A percentile compares a stretch with the other conserved stretches of the same genome.
These are phyloP conservation scores for Cyclospora cayetanensis DNA, from an alignment of 169 alveolate genomes.

Conservation along the genomic window DNA sequence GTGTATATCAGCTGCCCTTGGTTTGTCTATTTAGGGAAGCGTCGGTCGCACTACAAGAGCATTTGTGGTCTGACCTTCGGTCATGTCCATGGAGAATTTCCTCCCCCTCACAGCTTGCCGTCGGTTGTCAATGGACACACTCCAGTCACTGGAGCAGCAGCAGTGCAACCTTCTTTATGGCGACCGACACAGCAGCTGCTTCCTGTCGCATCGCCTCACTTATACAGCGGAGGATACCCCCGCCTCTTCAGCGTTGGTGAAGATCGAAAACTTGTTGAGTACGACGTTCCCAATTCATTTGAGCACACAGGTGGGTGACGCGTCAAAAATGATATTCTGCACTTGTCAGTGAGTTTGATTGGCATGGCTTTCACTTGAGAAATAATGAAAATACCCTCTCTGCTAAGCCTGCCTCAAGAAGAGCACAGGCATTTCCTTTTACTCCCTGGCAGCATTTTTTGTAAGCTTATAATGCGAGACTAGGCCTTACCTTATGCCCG, in stretches of 20 bases:
- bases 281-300: constrained; percentile 60
- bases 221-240: constrained; percentile 6
- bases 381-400: neutral
- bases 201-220: constrained; percentile 32
- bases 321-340: neutral
- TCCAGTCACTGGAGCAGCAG: constrained; percentile 16
- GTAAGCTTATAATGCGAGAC: neutral
- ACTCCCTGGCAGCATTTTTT: neutral
- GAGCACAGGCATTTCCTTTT: neutral
- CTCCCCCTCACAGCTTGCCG: neutral
- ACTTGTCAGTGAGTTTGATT: neutral
- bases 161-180: constrained; percentile 17
- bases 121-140: neutral
- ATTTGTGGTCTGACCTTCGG: constrained; percentile 70
- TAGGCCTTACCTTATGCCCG: neutral
- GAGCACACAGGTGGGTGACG: constrained; percentile 64
- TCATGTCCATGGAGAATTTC: constrained; percentile 15
- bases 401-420: neutral
- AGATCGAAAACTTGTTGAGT: constrained; percentile 72
- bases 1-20: neutral
- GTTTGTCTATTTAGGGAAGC: constrained; percentile 56
- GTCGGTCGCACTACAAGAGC: constrained; percentile 69
- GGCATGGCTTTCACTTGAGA: neutral
- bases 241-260: constrained; percentile 74
- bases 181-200: constrained; percentile 59